Percentiles rank a stretch among this genome's conserved stretches.
These are phyloP conservation scores for Nidularia sp. DNA, from an alignment of 768 basidiomycete genomes.

Conservation along the genomic window DNA sequence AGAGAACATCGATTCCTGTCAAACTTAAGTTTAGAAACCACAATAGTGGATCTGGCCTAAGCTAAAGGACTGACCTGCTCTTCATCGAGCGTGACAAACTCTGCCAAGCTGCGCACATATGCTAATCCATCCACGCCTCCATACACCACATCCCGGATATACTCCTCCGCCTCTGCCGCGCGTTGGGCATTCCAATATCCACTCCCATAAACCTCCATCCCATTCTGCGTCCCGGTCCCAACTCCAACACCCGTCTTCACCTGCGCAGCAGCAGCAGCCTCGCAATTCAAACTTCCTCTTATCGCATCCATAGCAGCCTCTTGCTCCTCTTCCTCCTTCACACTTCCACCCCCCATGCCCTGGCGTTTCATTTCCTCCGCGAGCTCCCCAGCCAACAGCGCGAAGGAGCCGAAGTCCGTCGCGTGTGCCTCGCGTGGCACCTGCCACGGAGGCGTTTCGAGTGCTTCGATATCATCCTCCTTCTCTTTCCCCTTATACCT, in stretches of 20 bases:
- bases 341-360: constrained; percentile 13
- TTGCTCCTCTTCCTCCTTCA: constrained; percentile 24
- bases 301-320: constrained; percentile 24
- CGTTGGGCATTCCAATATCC: constrained; percentile 48
- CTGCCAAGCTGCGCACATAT: constrained; percentile 72
- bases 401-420: constrained; percentile 61
- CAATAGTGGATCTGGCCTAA: too few species aligned
- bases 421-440: constrained; percentile 48
- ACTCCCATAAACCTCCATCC: constrained; percentile 12
- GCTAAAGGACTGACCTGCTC: constrained; percentile 12
- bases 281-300: constrained; percentile 32
- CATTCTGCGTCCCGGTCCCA: constrained; percentile 2
- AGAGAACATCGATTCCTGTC: background rate
- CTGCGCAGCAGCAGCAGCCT: constrained; percentile 8
- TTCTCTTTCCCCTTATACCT: constrained; percentile 49
- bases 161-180: constrained; percentile 58
- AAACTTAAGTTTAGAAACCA: background rate
- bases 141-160: constrained; percentile 70
- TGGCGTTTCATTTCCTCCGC: constrained; percentile 38
- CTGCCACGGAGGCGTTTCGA: constrained; percentile 38
- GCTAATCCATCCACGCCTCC: constrained; percentile 75
- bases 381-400: constrained; percentile 44
- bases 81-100: constrained; percentile 45
- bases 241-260: constrained; percentile 8
- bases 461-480: constrained; percentile 41